A percentile compares a stretch with the other conserved stretches of the same genome.
phyloP scores from a whole-genome alignment of 352 stramenopile species.

The Phytophthora vignae region DNA sequence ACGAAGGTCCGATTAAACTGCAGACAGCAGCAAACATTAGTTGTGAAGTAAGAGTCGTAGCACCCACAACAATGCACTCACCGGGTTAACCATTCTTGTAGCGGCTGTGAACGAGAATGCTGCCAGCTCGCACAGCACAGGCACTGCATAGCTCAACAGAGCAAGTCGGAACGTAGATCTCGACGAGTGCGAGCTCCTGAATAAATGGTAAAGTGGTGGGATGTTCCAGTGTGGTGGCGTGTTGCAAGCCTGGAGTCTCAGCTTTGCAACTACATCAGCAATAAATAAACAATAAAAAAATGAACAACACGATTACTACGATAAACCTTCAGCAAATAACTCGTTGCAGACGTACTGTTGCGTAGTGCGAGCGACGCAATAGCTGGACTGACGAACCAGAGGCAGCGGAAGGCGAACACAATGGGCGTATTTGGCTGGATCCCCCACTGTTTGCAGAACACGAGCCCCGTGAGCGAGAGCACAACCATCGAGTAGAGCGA shows the following conservation, averaged over 20 bases:
- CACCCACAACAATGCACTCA: conserved; percentile 37
- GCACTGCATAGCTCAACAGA: conserved; percentile 84
- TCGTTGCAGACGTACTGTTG: conserved; percentile 54
- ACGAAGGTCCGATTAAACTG: conserved; percentile 90
- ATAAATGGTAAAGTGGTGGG: conserved; percentile 79
- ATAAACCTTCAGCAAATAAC: background rate
- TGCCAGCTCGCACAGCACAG: conserved; percentile 82
- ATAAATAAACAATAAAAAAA: background rate
- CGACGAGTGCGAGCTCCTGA: conserved; percentile 81
- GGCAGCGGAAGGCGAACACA: conserved; percentile 60
- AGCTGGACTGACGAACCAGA: conserved; percentile 81
- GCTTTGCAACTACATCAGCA: conserved; percentile 60
- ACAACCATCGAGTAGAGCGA: conserved; percentile 83
- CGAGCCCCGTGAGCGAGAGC: conserved; percentile 79
- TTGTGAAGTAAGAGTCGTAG: background rate
- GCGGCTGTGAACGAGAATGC: conserved; percentile 88
- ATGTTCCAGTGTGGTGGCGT: conserved; percentile 88
- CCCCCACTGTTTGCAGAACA: conserved; percentile 88
- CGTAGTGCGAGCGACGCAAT: conserved; percentile 78
- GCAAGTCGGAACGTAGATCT: conserved; percentile 79
- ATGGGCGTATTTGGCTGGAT: conserved; percentile 56
- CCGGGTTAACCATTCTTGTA: conserved; percentile 89
- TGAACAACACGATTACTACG: background rate
- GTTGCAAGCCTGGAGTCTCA: conserved; percentile 78
- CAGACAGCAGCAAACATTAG: conserved; percentile 13